Base-by-base conservation (phyloP, 2,329 filamentous ascomycete genomes). In the Botrytis porri region DNA sequence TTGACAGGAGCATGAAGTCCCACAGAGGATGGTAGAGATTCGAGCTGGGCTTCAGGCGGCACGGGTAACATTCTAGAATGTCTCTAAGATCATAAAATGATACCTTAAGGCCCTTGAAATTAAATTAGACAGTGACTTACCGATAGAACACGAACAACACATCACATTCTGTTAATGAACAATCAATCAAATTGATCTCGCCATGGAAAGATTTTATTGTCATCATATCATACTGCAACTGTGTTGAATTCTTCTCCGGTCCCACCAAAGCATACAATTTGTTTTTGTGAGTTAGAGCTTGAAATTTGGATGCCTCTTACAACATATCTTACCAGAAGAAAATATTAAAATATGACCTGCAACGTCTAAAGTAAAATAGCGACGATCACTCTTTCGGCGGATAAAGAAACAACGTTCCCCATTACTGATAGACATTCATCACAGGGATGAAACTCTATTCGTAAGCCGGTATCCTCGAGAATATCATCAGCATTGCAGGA, bases 41-140 rank as follows among this genome's bases (percentile, higher is more conserved):
- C n/a, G 51, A 57, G n/a, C 29, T 29, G 51, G 51, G n/a, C 51
- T 57, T 57, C 51, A 32, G 51, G 32, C 59, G 37, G 64, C 61
- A 72, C 63, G 70, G 70, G 39, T 72, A 60, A 59, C 70, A 72
- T 72, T 72, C 70, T 72, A 69, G 62, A 67, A 43, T 48, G 37
- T 60, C 39, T 25, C n/a, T n/a, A 71, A 71, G 35, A 32, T 39
- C 45, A 43, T 35, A 71, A 64, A 43, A 39, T 25, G 60, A 35
- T 29, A 43, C 37, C 61, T 32, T 45, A 32, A 57, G 45, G 45
- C 35, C 29, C n/a, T 69, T 32, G 3, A 32, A 41, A 41, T 57
- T 37, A 69, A 59, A 41, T 69, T 59, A 57, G 22, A 57, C 10
- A 41, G 65, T 37, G 25, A 57, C n/a, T 18, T 20, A 25, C 37